Conservation (phyloP, 2,329 filamentous ascomycete species). For the Pseudogymnoascus sp. region DNA sequence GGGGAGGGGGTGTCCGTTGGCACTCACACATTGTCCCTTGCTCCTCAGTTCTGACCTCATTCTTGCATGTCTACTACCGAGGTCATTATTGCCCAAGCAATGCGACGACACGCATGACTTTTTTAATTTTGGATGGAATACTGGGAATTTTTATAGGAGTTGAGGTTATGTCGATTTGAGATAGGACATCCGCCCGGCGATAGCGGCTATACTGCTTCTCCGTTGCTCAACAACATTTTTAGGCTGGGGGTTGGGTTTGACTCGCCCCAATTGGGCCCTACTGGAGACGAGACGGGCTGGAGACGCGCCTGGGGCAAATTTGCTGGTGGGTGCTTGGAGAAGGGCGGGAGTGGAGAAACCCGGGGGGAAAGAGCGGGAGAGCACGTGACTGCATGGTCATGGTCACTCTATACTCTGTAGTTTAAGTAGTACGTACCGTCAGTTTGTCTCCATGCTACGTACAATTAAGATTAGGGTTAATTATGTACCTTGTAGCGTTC, state of each 20-base stretch:
- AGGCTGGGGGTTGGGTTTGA: not conserved
- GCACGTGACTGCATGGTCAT: not conserved
- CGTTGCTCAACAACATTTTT: not conserved
- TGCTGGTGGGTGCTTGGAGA: not conserved
- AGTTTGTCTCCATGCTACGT: not conserved
- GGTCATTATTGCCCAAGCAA: conserved; percentile 3
- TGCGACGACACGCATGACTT: conserved; percentile 2
- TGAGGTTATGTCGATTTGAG: not conserved
- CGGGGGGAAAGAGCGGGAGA: not conserved
- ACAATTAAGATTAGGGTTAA: not conserved
- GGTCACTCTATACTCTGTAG: not conserved
- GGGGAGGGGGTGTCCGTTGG: not conserved
- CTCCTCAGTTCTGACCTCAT: not conserved
- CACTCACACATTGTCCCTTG: conserved; percentile 6
- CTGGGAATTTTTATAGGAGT: not conserved
- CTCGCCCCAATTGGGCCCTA: conserved; percentile 1
- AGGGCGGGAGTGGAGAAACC: not conserved
- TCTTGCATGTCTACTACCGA: conserved; percentile 5
- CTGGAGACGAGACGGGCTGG: not conserved
- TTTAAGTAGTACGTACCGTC: not conserved
- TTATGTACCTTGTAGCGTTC: not conserved
- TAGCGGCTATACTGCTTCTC: not conserved
- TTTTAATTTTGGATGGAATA: not conserved
- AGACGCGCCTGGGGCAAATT: not conserved
- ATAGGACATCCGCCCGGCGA: conserved; percentile 2